These are phyloP conservation scores for Cicer bijugum DNA, from an alignment of 306 rosid species.

Conservation along the genomic window DNA sequence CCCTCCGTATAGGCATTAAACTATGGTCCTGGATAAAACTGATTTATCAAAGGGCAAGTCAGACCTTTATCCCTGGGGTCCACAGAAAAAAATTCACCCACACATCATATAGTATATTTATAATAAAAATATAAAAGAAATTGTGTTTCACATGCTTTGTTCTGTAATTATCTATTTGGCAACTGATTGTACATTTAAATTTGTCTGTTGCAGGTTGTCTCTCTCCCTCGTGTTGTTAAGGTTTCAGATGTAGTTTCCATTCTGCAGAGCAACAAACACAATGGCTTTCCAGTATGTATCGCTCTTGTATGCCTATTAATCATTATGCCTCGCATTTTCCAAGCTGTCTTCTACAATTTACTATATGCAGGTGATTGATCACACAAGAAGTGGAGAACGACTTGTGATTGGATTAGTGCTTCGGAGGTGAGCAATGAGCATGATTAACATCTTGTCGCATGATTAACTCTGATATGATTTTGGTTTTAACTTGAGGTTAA, in stretches of 20 bases:
- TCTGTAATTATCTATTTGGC: constrained; percentile 35
- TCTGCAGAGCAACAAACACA: constrained; percentile 80
- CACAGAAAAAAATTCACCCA: neutral
- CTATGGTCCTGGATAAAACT: neutral
- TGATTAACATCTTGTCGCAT: constrained; percentile 17
- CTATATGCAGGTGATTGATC: constrained; percentile 82
- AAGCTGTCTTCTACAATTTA: constrained; percentile 45
- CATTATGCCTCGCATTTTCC: constrained; percentile 38
- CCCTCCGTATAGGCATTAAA: constrained; percentile 8
- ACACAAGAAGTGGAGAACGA: constrained; percentile 83
- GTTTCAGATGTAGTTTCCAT: constrained; percentile 88
- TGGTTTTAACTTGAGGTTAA: constrained; percentile 37
- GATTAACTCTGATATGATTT: constrained; percentile 10
- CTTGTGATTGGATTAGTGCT: constrained; percentile 89
- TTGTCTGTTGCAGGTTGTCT: constrained; percentile 69
- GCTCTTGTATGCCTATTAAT: constrained; percentile 36
- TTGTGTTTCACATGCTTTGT: constrained; percentile 25
- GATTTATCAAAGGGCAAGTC: neutral
- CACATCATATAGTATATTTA: neutral
- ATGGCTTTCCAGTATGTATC: constrained; percentile 94
- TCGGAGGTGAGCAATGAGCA: constrained; percentile 67
- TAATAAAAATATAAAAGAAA: neutral
- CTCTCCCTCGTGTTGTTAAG: constrained; percentile 90
- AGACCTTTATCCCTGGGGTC: neutral
- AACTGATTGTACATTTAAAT: constrained; percentile 39